A percentile compares a stretch with the other conserved stretches of the same genome.
Evolutionary conservation across 1,284 basidiomycete species (phyloP).

Genomic region (Microbotryum saponariae): DNA sequence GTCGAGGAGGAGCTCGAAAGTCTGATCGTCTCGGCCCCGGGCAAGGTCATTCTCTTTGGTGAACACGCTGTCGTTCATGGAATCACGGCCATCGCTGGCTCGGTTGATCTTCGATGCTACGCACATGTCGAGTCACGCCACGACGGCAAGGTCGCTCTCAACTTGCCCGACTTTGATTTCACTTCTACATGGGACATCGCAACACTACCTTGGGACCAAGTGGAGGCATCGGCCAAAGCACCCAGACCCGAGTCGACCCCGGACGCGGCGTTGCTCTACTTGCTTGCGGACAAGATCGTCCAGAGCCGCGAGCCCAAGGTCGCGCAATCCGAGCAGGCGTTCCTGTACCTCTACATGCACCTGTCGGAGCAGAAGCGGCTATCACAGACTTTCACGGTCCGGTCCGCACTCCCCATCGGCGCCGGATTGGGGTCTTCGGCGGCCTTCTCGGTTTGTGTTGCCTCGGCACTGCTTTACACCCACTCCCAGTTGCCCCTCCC

Average conservation of each 20-base stretch:
- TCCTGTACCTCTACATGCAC: constrained; percentile 90
- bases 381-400: constrained; percentile 69
- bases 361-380: constrained; percentile 39
- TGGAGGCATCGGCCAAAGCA: constrained; percentile 48
- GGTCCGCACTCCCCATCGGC: constrained; percentile 94
- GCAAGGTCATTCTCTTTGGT: constrained; percentile 96
- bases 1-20: constrained; percentile 41
- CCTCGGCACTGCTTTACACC: constrained; percentile 61
- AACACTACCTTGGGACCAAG: constrained; percentile 76
- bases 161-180: constrained; percentile 75
- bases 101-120: constrained; percentile 92
- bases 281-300: constrained; percentile 22
- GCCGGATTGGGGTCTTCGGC: constrained; percentile 96
- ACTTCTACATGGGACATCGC: constrained; percentile 69
- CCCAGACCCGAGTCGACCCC: constrained; percentile 54
- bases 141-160: constrained; percentile 67
- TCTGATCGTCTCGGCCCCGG: constrained; percentile 80
- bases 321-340: constrained; percentile 54
- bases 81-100: constrained; percentile 88
- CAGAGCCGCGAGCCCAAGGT: constrained; percentile 14
- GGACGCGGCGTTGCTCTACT: constrained; percentile 59
- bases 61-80: constrained; percentile 99
- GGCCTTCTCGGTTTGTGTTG: constrained; percentile 81
- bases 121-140: constrained; percentile 66
- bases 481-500: constrained; percentile 52